Conservation (phyloP, 805 yeast genomes). For the Pichia ethanolica region DNA sequence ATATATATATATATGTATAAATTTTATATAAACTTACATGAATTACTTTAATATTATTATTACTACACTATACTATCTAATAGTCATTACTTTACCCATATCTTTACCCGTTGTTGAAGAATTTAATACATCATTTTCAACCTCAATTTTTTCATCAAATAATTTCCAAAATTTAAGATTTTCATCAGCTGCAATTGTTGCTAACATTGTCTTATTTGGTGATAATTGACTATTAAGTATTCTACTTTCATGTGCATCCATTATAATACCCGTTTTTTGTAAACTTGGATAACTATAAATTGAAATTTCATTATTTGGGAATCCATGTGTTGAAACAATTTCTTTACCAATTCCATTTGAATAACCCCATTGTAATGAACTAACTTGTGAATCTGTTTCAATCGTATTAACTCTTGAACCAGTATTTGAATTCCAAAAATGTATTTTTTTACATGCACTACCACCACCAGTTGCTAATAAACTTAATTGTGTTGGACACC, state of each 20-base stretch:
- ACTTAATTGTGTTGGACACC: constrained; percentile 85
- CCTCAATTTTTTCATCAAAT: constrained; percentile 45
- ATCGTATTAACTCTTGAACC: constrained; percentile 82
- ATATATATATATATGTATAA: too few species aligned
- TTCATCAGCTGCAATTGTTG: constrained; percentile 95
- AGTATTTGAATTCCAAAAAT: constrained; percentile 91
- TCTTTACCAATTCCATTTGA: constrained; percentile 67
- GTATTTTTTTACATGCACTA: constrained; percentile 76
- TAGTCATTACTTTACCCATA: constrained; percentile 45
- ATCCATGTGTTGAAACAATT: constrained; percentile 90
- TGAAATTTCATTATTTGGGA: constrained; percentile 77
- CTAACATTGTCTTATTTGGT: constrained; percentile 85
- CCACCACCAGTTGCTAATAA: constrained; percentile 97
- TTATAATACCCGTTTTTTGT: constrained; percentile 81
- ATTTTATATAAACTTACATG: too few species aligned
- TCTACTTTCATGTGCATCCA: constrained; percentile 83
- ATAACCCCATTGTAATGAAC: constrained; percentile 90
- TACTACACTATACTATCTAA: constrained; percentile 27
- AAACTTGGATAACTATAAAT: constrained; percentile 81
- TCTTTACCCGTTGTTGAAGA: constrained; percentile 35
- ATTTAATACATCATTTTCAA: constrained; percentile 18
- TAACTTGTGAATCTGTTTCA: constrained; percentile 89
- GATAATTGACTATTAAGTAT: constrained; percentile 77
- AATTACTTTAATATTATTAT: too few species aligned
- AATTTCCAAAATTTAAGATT: constrained; percentile 91